Evolutionary conservation across 495 filamentous ascomycete genomes (phyloP).

Genomic region (Annulohypoxylon moriforme): DNA sequence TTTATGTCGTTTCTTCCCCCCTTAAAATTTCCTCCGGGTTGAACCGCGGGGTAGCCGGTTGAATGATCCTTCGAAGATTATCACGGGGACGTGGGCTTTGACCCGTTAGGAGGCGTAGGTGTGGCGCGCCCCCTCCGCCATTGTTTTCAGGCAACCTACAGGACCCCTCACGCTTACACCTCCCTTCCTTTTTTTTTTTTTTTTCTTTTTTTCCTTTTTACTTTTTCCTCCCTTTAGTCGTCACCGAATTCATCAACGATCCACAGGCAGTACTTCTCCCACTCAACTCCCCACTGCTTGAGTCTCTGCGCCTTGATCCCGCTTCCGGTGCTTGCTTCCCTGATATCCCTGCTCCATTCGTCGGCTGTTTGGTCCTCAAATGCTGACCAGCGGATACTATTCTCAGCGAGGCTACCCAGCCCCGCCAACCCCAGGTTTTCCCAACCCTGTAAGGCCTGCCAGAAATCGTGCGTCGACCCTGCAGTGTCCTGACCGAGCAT

Average conservation of each 20-base stretch:
- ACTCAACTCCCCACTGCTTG: constrained; percentile 79
- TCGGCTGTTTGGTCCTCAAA: constrained; percentile 80
- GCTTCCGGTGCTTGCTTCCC: constrained; percentile 77
- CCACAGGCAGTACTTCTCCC: constrained; percentile 94
- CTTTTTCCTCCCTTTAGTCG: constrained; percentile 42
- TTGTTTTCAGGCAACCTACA: constrained; percentile 25
- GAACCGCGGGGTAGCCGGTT: constrained; percentile 26
- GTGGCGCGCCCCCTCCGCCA: constrained; percentile 7
- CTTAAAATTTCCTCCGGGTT: constrained; percentile 21
- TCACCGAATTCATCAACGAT: constrained; percentile 83
- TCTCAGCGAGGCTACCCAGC: constrained; percentile 87
- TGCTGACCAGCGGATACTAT: constrained; percentile 88
- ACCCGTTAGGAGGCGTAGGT: constrained; percentile 8
- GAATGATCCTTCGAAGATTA: constrained; percentile 6
- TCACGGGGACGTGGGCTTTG: constrained; percentile 26
- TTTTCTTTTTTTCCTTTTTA: constrained; percentile 10
- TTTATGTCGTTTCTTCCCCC: constrained; percentile 4
- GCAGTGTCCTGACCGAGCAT: constrained; percentile 80
- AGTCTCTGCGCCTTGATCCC: constrained; percentile 77
- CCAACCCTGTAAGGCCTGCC: constrained; percentile 88
- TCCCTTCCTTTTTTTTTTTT: not conserved
- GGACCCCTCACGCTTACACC: constrained; percentile 24
- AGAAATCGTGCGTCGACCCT: constrained; percentile 88
- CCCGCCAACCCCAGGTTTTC: constrained; percentile 86
- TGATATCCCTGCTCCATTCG: constrained; percentile 77